Evolutionary conservation across 2,329 filamentous ascomycete species (phyloP).

Genomic region (Didymella pinodella): DNA sequence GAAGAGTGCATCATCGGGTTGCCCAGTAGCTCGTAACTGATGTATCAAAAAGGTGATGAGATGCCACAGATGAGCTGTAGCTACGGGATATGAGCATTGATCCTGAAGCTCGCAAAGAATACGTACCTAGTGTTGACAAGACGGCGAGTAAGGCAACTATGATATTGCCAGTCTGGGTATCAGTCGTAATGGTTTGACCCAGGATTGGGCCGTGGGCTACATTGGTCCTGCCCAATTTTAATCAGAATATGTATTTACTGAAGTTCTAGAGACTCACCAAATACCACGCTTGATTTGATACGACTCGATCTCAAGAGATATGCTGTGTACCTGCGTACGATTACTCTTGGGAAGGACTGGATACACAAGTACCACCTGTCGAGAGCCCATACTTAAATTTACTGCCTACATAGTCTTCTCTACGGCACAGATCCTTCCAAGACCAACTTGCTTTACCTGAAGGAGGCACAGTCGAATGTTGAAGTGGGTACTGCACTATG

Average conservation of each 20-base stretch:
- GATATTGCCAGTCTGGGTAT: conserved; percentile 27
- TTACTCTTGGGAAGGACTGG: too few relatives aligned
- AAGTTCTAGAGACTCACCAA: neutral
- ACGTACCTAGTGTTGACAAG: conserved; percentile 17
- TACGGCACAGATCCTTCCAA: too few relatives aligned
- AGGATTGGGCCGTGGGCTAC: conserved; percentile 22
- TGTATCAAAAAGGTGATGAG: conserved; percentile 30
- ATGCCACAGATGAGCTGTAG: conserved; percentile 29
- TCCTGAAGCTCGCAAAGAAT: too few relatives aligned
- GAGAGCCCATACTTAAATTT: too few relatives aligned
- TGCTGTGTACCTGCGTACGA: too few relatives aligned
- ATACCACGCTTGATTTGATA: conserved; percentile 4
- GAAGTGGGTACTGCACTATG: too few relatives aligned
- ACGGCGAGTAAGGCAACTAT: conserved; percentile 33
- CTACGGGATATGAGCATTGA: neutral
- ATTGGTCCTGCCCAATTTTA: conserved; percentile 12
- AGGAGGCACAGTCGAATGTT: too few relatives aligned
- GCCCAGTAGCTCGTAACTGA: conserved; percentile 25
- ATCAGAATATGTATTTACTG: too few relatives aligned
- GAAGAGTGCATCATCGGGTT: conserved; percentile 23
- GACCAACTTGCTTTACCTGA: too few relatives aligned
- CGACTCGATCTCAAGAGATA: too few relatives aligned
- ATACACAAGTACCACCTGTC: too few relatives aligned
- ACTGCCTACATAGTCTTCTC: too few relatives aligned
- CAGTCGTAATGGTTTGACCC: conserved; percentile 32